A percentile compares a stretch with the other conserved stretches of the same genome.
phyloP scores from a whole-genome alignment of 169 alveolate genomes.

The Babesia sp. region DNA sequence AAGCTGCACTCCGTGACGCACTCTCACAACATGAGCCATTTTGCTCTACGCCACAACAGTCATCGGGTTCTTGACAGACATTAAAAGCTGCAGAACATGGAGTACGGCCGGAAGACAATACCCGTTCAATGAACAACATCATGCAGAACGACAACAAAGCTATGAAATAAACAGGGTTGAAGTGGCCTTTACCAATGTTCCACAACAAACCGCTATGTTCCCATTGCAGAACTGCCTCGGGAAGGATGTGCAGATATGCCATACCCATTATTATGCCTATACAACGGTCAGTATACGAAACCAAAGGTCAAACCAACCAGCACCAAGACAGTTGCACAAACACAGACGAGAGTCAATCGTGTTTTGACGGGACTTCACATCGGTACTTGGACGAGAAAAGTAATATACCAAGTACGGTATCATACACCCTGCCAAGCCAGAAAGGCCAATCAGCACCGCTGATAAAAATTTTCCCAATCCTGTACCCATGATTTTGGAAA shows the following conservation, averaged over 20 bases:
- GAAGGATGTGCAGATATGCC: conserved; percentile 63
- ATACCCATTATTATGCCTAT: conserved; percentile 61
- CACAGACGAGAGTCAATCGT: conserved; percentile 46
- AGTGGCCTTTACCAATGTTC: conserved; percentile 3
- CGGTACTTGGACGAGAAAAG: neutral
- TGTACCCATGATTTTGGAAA: conserved; percentile 2
- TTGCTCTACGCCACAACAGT: conserved; percentile 17
- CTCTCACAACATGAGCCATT: neutral
- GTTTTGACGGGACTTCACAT: conserved; percentile 1
- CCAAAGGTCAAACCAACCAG: conserved; percentile 27
- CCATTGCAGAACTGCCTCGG: conserved; percentile 54
- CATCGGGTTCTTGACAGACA: conserved; percentile 18
- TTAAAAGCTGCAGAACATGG: conserved; percentile 65
- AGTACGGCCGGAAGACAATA: conserved; percentile 53
- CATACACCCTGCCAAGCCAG: conserved; percentile 49
- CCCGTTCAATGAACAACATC: conserved; percentile 63
- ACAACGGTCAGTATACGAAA: neutral
- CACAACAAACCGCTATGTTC: conserved; percentile 11
- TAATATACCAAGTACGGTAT: conserved; percentile 42
- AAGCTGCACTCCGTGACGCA: conserved; percentile 8
- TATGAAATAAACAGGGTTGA: conserved; percentile 34
- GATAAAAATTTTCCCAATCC: conserved; percentile 32
- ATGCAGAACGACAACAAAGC: conserved; percentile 22
- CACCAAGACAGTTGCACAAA: conserved; percentile 64
- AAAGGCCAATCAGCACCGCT: conserved; percentile 29